These are phyloP conservation scores for Xanthoceras sorbifolium DNA, from an alignment of 345 rosid species.

Conservation along the genomic window DNA sequence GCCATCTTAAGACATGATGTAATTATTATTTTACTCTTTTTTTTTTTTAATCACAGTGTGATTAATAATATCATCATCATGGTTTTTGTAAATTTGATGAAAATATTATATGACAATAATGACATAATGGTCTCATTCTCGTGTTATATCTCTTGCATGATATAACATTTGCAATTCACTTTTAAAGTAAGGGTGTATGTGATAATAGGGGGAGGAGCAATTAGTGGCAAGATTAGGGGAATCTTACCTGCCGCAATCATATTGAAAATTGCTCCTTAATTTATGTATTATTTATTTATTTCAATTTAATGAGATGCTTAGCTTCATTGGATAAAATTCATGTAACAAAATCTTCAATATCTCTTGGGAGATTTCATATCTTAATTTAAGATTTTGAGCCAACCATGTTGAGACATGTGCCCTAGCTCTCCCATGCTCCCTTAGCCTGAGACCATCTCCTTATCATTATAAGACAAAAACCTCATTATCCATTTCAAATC, in stretches of 20 bases:
- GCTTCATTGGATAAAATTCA: background rate
- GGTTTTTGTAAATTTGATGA: background rate
- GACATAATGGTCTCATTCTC: conserved; percentile 12
- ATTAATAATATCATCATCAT: background rate
- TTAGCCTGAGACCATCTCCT: background rate
- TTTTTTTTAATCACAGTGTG: background rate
- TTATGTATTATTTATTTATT: background rate
- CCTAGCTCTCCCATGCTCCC: conserved; percentile 7
- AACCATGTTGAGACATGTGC: conserved; percentile 8
- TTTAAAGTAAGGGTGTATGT: background rate
- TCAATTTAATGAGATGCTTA: conserved; percentile 4
- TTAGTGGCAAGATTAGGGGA: conserved; percentile 42
- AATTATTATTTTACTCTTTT: no score
- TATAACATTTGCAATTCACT: background rate
- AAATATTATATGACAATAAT: background rate
- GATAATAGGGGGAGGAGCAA: conserved; percentile 24
- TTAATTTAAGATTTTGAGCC: conserved; percentile 12
- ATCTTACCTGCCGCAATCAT: conserved; percentile 44
- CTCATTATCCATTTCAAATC: conserved; percentile 15
- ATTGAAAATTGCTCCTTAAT: conserved; percentile 21
- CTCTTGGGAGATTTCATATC: conserved; percentile 1
- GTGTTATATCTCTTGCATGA: conserved; percentile 16
- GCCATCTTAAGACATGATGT: no score
- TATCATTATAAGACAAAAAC: background rate
- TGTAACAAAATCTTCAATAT: background rate